phyloP scores from a whole-genome alignment of 176 grass and related monocot species.

The Aegilops bicornis region DNA sequence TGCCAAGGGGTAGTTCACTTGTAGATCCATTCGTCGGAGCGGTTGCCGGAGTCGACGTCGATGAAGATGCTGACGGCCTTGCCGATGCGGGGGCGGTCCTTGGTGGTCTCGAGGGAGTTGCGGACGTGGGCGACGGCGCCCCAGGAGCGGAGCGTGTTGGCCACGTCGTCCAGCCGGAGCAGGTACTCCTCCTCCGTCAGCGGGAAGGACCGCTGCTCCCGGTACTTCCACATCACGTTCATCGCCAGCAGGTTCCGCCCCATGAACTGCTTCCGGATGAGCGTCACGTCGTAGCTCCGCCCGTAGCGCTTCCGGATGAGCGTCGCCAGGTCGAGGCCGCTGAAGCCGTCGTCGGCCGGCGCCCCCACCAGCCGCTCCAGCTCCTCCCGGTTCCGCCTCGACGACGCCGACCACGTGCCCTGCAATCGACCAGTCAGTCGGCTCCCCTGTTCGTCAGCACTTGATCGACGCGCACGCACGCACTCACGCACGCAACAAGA shows the following conservation, averaged over 20 bases:
- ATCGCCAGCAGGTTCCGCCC: conserved; percentile 79
- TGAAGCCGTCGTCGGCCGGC: conserved; percentile 58
- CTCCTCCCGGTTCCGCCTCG: conserved; percentile 36
- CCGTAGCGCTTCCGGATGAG: conserved; percentile 93
- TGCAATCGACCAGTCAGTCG: too few species aligned
- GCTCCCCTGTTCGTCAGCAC: too few species aligned
- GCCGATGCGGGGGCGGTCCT: conserved; percentile 93
- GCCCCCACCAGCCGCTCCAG: conserved; percentile 66
- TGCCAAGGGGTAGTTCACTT: neutral
- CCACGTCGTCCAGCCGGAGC: conserved; percentile 80
- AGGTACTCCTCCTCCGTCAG: conserved; percentile 98
- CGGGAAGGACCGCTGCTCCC: conserved; percentile 94
- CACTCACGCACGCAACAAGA: neutral
- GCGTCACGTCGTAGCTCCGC: conserved; percentile 84
- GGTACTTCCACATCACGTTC: conserved; percentile 99
- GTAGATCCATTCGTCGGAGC: conserved; percentile 94
- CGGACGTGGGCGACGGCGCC: conserved; percentile 90
- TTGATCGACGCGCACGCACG: too few species aligned
- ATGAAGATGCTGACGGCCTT: conserved; percentile 99
- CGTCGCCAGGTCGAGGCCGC: conserved; percentile 70
- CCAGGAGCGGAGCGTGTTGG: conserved; percentile 86
- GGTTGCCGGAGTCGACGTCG: conserved; percentile 64
- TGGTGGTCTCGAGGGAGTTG: conserved; percentile 72
- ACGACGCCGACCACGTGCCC: neutral
- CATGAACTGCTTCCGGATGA: conserved; percentile 97